Base-by-base conservation (phyloP, 352 stramenopile species). In the Globisporangium okanoganense region DNA sequence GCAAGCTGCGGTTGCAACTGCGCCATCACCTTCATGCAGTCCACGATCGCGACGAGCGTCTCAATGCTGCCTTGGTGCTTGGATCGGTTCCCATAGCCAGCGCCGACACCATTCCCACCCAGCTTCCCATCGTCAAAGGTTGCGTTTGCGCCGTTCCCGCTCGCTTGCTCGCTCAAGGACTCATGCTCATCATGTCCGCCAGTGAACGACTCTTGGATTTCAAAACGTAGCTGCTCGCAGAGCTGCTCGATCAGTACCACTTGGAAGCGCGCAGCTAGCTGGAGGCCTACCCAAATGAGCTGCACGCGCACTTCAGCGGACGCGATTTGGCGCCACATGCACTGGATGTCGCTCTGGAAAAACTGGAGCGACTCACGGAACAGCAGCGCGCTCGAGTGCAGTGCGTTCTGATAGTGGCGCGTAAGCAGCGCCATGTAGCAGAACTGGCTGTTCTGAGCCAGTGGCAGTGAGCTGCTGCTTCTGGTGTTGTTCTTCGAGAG, bases 361-460 rank as follows among this genome's bases (percentile, higher is more conserved):
- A 90, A 90, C 8, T 74, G 64, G 2, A 92, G 63, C 9, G 79
- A 87, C 47, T 92, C 79, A 25, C 64, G 77, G 38, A 92, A 72
- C 0, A 70, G 66, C 5, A 84, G 35, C 8, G 71, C 53, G 12
- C 62, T 67, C 12, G 63, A 53, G 10, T 61, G 69, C 5, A 82
- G 40, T 16, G 86, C 67, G 1, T 70, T 65, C 36, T 86, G 71
- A 53, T 82, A 87, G 36, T 91, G 81, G 3, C 69, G 64, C 22
- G 70, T 78, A 27, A 90, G 60, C 10, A 94, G 62, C 12, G 74
- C 68, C 8, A 81, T 75, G 56, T 90, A 92, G 51, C 72, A 82
- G 22, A 82, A 40, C 40, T 60, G 35, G 31, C 38, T 56, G 44
- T 60, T 51, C 24, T 43, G 35, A 18, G 6, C 16, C 40, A 18